phyloP scores from a whole-genome alignment of 106 monocot species.

The Vanilla planifolia region DNA sequence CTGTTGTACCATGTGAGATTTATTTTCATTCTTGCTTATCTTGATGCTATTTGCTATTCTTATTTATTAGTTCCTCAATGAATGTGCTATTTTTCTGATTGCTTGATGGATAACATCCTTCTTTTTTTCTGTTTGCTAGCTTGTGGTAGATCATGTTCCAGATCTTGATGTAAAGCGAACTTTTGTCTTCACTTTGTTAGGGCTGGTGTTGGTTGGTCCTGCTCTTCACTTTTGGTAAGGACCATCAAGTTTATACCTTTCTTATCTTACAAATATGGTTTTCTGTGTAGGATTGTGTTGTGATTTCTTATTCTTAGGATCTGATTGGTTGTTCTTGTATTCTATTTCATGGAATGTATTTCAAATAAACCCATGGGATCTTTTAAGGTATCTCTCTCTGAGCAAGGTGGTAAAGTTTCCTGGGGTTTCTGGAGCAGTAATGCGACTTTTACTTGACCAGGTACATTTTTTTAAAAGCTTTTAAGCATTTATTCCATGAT shows the following conservation, averaged over 20 bases:
- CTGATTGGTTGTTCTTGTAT: neutral
- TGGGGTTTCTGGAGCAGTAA: constrained; percentile 56
- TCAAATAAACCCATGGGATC: neutral
- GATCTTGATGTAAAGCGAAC: constrained; percentile 54
- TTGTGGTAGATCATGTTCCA: constrained; percentile 49
- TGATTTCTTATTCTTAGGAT: neutral
- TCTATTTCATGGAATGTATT: neutral
- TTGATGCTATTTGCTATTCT: too few relatives aligned
- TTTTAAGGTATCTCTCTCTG: constrained; percentile 69
- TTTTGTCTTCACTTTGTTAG: constrained; percentile 77
- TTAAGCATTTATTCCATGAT: neutral
- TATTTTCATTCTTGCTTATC: too few relatives aligned
- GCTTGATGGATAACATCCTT: neutral
- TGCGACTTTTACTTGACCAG: constrained; percentile 88
- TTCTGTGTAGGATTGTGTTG: neutral
- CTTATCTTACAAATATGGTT: neutral
- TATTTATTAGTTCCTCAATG: too few relatives aligned
- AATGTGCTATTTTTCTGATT: neutral
- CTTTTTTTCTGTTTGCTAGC: constrained; percentile 19
- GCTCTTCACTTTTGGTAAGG: constrained; percentile 77
- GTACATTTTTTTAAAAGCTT: constrained; percentile 12
- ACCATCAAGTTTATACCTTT: neutral
- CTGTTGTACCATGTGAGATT: too few relatives aligned
- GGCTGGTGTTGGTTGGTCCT: constrained; percentile 72
- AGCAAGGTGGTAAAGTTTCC: constrained; percentile 53